These are phyloP conservation scores for Rutstroemia sydowiana DNA, from an alignment of 2,329 filamentous ascomycete species.

Conservation along the genomic window DNA sequence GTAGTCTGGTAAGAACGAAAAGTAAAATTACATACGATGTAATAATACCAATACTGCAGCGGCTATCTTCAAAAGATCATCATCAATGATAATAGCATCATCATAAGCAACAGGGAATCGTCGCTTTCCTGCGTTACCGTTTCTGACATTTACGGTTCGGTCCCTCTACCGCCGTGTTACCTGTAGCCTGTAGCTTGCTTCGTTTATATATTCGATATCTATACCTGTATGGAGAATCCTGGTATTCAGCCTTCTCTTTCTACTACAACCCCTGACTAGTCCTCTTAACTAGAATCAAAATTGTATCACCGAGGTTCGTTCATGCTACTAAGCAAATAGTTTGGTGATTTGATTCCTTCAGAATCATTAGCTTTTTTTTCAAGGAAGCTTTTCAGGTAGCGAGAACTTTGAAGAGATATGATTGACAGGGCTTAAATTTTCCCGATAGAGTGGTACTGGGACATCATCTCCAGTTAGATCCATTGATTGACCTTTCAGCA, in stretches of 20 bases:
- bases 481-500: neutral
- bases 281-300: neutral
- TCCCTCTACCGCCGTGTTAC: neutral
- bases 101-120: too few species aligned
- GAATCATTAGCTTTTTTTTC: neutral
- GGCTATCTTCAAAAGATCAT: too few species aligned
- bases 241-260: neutral
- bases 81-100: too few species aligned
- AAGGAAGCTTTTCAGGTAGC: neutral
- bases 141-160: neutral
- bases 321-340: too few species aligned
- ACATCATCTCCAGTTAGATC: constrained; percentile 1
- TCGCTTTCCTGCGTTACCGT: too few species aligned
- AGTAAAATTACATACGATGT: too few species aligned
- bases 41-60: too few species aligned
- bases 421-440: neutral
- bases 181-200: neutral
- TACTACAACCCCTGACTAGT: constrained; percentile 9
- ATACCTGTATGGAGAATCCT: neutral
- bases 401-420: neutral
- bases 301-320: too few species aligned
- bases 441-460: constrained; percentile 3
- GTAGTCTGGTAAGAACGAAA: too few species aligned
- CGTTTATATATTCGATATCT: neutral
- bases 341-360: too few species aligned